Evolutionary conservation across 208 protist genomes (phyloP), one percentile per base, ranked within the genome.

Genomic region (Wallacemonas sp.): DNA sequence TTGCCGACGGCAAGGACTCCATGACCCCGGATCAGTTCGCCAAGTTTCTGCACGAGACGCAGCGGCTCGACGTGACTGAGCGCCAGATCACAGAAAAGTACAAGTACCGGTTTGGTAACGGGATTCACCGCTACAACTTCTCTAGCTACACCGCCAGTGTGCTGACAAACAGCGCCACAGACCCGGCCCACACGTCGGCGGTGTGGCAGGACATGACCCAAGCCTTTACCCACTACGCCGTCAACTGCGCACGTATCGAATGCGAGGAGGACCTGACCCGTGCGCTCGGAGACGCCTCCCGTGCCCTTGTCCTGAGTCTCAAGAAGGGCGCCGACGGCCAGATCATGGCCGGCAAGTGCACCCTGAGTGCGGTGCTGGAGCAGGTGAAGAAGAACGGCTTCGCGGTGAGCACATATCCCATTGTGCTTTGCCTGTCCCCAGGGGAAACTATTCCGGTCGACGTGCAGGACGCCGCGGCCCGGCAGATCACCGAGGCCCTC

Each of bases 131-230:
- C 52, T 95, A 90, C 73, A 95, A 95, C 78, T 95, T 95, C 62
- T 78, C 71, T 57, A 84, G 78, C 41, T 91, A 93, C 76, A 78
- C 76, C 41, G 81, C 85, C 41, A 81, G 85, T 32, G 82, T 93
- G 1, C 55, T 89, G 44, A 95, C 89, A 17, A 95, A 95, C 73
- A 90, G 79, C 71, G 82, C 81, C 27, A 63, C 93, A 22, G 86
- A 95, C 62, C 89, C 86, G 38, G 67, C 80, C 27, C 74, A 87
- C 24, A 85, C 78, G 30, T 88, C 84, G 41, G 76, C 87, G 48
- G 87, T 93, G 50, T 93, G 84, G 82, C 89, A 95, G 55, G 89
- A 95, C 70, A 95, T 95, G 89, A 95, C 89, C 55, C 89, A 93
- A 70, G 73, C 79, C 27, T 83, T 95, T 59, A 90, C 89, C 19